These are phyloP conservation scores for Trametes elegans DNA, from an alignment of 768 basidiomycete genomes.

Conservation along the genomic window DNA sequence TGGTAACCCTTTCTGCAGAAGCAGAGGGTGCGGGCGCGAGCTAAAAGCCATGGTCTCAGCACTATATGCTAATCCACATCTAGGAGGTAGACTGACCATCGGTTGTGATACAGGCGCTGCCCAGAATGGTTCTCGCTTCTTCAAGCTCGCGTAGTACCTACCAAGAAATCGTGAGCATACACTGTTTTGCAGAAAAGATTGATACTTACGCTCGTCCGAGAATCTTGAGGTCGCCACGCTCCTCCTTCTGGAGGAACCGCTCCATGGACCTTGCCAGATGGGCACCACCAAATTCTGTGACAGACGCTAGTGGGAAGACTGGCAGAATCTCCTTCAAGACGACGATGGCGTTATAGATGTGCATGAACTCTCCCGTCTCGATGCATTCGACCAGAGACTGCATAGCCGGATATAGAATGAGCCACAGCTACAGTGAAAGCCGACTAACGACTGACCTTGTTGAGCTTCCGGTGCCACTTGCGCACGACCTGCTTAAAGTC, in stretches of 20 bases:
- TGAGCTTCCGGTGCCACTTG: slow-evolving; percentile 84
- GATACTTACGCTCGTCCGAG: slow-evolving; percentile 66
- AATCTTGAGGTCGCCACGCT: slow-evolving; percentile 82
- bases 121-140: slow-evolving; percentile 69
- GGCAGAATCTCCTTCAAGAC: slow-evolving; percentile 89
- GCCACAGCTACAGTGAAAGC: neutral
- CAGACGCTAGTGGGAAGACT: slow-evolving; percentile 76
- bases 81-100: slow-evolving; percentile 31
- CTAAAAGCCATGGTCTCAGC: neutral
- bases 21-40: neutral
- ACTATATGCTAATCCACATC: no score
- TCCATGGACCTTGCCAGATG: slow-evolving; percentile 61
- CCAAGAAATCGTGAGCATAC: neutral
- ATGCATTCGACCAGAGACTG: slow-evolving; percentile 82
- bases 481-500: slow-evolving; percentile 67
- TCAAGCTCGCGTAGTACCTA: slow-evolving; percentile 73
- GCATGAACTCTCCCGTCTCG: slow-evolving; percentile 90
- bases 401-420: neutral
- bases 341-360: slow-evolving; percentile 94
- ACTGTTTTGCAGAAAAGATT: neutral
- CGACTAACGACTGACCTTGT: slow-evolving; percentile 56
- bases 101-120: slow-evolving; percentile 29
- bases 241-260: slow-evolving; percentile 68
- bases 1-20: slow-evolving; percentile 14
- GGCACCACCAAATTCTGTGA: slow-evolving; percentile 49